phyloP scores from a whole-genome alignment of 352 stramenopile species.

The Pythium pyrilobum region DNA sequence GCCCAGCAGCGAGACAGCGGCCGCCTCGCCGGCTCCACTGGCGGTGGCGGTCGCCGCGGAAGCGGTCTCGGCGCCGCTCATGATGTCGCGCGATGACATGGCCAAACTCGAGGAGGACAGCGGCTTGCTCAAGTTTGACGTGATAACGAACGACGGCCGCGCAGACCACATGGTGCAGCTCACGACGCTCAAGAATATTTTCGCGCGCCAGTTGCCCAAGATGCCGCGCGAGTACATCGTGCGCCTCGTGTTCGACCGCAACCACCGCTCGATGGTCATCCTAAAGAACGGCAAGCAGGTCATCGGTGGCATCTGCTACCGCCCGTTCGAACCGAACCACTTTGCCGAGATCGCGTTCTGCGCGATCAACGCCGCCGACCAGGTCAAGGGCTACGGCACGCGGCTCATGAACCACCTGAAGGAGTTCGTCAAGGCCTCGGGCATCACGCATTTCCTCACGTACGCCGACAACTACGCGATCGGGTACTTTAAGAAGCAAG shows the following conservation, averaged over 20 bases:
- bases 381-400: constrained; percentile 97
- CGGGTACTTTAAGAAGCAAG: constrained; percentile 99
- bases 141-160: constrained; percentile 89
- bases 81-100: constrained; percentile 85
- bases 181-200: constrained; percentile 97
- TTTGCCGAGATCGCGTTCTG: constrained; percentile 99
- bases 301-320: constrained; percentile 98
- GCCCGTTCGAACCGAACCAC: constrained; percentile 90
- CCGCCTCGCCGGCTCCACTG: not conserved
- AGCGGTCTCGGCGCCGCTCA: constrained; percentile 27
- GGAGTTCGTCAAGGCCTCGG: constrained; percentile 91
- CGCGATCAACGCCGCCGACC: constrained; percentile 95
- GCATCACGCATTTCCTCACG: constrained; percentile 96
- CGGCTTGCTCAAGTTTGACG: constrained; percentile 74
- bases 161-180: constrained; percentile 90
- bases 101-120: constrained; percentile 83
- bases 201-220: constrained; percentile 96
- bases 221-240: constrained; percentile 99
- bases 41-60: not conserved
- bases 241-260: constrained; percentile 96
- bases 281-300: constrained; percentile 90
- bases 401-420: constrained; percentile 99
- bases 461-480: constrained; percentile 99
- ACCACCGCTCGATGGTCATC: constrained; percentile 92
- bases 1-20: not conserved